Conservation (phyloP, 441 rosid genomes). For the Kokia cookei region DNA sequence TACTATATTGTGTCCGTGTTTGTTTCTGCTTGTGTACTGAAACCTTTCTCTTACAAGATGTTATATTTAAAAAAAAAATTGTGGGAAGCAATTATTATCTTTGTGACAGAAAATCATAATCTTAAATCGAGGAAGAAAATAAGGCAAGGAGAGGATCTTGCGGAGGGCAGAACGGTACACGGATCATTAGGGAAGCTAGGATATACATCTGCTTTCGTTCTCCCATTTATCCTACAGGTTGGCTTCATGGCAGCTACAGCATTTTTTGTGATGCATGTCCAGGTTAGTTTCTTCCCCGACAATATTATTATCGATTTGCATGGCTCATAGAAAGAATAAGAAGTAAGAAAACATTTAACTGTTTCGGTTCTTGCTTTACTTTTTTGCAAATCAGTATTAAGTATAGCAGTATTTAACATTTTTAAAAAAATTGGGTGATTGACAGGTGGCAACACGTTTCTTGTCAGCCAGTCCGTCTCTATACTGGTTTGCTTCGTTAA, state of each 20-base stretch:
- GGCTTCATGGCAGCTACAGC: conserved; percentile 73
- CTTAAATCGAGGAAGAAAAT: conserved; percentile 51
- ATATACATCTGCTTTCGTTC: conserved; percentile 39
- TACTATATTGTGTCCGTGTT: background rate
- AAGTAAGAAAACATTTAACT: background rate
- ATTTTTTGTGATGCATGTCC: conserved; percentile 83
- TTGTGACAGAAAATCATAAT: conserved; percentile 36
- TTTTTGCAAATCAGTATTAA: background rate
- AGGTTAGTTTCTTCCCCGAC: conserved; percentile 38
- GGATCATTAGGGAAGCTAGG: conserved; percentile 29
- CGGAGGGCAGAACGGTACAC: conserved; percentile 7
- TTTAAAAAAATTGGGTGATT: background rate
- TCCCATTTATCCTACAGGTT: conserved; percentile 68
- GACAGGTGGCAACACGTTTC: conserved; percentile 88
- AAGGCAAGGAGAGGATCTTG: conserved; percentile 21
- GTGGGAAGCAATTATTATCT: conserved; percentile 1
- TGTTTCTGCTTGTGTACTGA: background rate
- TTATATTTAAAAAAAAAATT: background rate
- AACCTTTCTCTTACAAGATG: background rate
- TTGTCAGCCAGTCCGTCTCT: conserved; percentile 82
- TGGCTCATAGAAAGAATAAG: no score
- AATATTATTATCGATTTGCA: no score
- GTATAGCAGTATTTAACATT: background rate
- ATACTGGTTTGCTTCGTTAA: conserved; percentile 77
- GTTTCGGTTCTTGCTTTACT: background rate